Conservation (phyloP, 2,329 filamentous ascomycete genomes). For the Epichloe typhina region DNA sequence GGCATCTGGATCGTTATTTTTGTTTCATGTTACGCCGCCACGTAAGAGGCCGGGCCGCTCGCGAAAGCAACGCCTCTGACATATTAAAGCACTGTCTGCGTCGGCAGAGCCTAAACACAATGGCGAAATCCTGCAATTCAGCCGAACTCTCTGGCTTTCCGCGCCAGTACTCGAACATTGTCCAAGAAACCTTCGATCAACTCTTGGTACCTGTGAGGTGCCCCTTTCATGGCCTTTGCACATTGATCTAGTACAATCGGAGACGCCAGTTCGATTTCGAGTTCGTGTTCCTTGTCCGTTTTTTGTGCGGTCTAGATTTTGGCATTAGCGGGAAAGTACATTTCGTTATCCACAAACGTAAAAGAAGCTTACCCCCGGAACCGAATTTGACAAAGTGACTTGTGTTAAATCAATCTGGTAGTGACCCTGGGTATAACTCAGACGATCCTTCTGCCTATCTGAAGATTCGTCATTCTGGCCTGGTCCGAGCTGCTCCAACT, state of each 20-base stretch:
- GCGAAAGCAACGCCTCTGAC: background rate
- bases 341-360: background rate
- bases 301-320: slow-evolving; percentile 23
- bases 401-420: slow-evolving; percentile 92
- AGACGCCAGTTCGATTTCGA: slow-evolving; percentile 65
- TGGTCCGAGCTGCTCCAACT: slow-evolving; percentile 31
- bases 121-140: background rate
- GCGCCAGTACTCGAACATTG: slow-evolving; percentile 51
- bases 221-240: slow-evolving; percentile 34
- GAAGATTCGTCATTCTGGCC: slow-evolving; percentile 27
- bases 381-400: slow-evolving; percentile 43
- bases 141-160: slow-evolving; percentile 24
- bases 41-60: background rate
- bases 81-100: background rate
- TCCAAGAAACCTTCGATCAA: slow-evolving; percentile 63
- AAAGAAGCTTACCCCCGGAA: slow-evolving; percentile 23
- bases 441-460: slow-evolving; percentile 73
- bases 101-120: background rate
- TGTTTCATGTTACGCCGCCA: background rate
- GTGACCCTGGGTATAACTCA: slow-evolving; percentile 78
- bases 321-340: slow-evolving; percentile 2
- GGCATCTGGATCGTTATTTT: background rate
- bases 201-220: slow-evolving; percentile 48
- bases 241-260: slow-evolving; percentile 53
- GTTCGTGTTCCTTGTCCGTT: slow-evolving; percentile 58